Conservation (phyloP, 495 filamentous ascomycete species). For the Patellaria atrata region DNA sequence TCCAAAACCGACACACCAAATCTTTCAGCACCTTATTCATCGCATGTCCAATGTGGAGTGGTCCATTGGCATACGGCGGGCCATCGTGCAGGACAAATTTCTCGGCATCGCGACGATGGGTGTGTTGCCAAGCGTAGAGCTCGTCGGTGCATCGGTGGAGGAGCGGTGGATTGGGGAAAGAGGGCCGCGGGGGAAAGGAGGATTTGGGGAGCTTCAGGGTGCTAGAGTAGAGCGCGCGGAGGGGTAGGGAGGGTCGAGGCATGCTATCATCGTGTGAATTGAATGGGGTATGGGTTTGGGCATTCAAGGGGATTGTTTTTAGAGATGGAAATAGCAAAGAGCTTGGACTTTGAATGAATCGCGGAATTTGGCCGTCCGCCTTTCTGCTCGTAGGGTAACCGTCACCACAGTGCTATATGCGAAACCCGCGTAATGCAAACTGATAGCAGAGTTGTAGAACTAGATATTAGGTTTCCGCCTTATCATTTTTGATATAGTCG, state of each 20-base stretch:
- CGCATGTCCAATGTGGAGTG: conserved; percentile 91
- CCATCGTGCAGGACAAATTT: conserved; percentile 84
- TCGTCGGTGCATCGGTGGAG: conserved; percentile 70
- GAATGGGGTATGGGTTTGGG: background rate
- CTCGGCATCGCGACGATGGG: conserved; percentile 31
- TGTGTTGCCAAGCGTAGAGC: conserved; percentile 75
- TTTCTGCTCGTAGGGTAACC: background rate
- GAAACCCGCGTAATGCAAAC: too few relatives aligned
- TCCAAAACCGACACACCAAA: conserved; percentile 66
- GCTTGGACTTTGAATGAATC: too few relatives aligned
- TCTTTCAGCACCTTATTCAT: conserved; percentile 97
- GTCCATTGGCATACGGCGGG: conserved; percentile 91
- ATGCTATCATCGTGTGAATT: conserved; percentile 18
- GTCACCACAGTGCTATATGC: too few relatives aligned
- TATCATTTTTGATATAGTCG: too few relatives aligned
- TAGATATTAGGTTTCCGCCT: too few relatives aligned
- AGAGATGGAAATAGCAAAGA: too few relatives aligned
- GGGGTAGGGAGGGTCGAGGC: conserved; percentile 18
- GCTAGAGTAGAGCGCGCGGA: conserved; percentile 22
- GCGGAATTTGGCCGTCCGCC: background rate
- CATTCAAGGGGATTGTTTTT: too few relatives aligned
- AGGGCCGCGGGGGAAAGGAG: conserved; percentile 34
- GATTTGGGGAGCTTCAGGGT: conserved; percentile 32
- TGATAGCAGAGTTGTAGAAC: too few relatives aligned
- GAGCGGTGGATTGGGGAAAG: conserved; percentile 34